Conservation (phyloP, 2,329 filamentous ascomycete species). For the Bertia moriformis region DNA sequence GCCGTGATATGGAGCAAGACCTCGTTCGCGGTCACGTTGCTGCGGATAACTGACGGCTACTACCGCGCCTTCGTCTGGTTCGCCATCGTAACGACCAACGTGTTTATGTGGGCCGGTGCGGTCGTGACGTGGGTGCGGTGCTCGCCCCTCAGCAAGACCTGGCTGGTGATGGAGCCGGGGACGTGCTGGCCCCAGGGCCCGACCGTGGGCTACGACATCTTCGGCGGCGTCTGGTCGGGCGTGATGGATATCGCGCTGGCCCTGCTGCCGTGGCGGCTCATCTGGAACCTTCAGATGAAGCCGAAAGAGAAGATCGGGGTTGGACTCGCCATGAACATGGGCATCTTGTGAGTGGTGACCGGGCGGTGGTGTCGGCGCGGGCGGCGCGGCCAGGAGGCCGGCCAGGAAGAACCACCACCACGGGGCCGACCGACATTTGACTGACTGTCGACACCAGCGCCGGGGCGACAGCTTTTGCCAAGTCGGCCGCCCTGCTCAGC, state of each 20-base stretch:
- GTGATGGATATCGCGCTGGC: slow-evolving; percentile 8
- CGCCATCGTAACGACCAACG: slow-evolving; percentile 15
- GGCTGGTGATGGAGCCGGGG: slow-evolving; percentile 11
- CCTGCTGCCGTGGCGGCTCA: slow-evolving; percentile 10
- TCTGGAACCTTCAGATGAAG: slow-evolving; percentile 12
- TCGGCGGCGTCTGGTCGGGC: background rate
- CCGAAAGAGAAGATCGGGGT: slow-evolving; percentile 11
- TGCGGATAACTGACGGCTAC: slow-evolving; percentile 12
- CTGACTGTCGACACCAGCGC: too few relatives aligned
- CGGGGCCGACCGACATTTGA: too few relatives aligned
- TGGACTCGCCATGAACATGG: slow-evolving; percentile 11
- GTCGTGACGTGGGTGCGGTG: slow-evolving; percentile 12
- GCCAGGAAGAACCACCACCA: too few relatives aligned
- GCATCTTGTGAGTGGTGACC: slow-evolving; percentile 12
- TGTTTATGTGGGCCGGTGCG: slow-evolving; percentile 7
- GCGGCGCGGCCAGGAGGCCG: too few relatives aligned
- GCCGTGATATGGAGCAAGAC: slow-evolving; percentile 21
- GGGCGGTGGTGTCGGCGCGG: too few relatives aligned
- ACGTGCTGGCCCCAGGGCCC: slow-evolving; percentile 6
- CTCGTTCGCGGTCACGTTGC: slow-evolving; percentile 19
- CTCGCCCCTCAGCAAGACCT: slow-evolving; percentile 10
- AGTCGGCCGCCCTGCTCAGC: too few relatives aligned
- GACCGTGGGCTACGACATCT: background rate
- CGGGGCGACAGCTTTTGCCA: too few relatives aligned
- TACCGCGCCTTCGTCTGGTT: slow-evolving; percentile 14